Evolutionary conservation across 176 grass and related monocot species (phyloP), one percentile per base, ranked within the genome.

Genomic region (Oryza coarctata): DNA sequence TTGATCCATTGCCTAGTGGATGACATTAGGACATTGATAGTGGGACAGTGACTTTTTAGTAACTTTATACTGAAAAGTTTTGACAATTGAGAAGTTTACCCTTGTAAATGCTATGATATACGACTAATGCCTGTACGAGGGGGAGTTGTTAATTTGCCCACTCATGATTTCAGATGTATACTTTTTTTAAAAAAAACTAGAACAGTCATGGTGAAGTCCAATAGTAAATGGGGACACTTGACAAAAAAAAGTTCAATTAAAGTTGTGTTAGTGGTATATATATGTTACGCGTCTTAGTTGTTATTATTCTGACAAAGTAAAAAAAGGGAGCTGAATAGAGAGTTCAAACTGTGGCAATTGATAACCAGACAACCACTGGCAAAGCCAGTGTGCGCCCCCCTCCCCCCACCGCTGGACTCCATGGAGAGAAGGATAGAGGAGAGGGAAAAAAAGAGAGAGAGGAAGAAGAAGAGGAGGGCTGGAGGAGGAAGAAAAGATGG

Each of bases 1-100:
- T 75, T 81, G 71, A 26, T 81, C 57, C 33, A 68, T 57, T 43
- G 25, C 23, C 61, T 81, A 81, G 60, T 49, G 20, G 78, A 63
- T 45, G 28, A 31, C 33, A 69, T 73, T 74, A 69, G 3, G 5
- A 68, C 22, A 44, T 33, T 74, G 41, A 55, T 57, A 74, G 45
- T 27, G 45, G 60, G 34, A 44, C 12, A 75, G 26, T 60, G 8
- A 10, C 7, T 34, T 55, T 22, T 38, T 1, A 50, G 25, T 74
- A 80, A 25, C 15, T 25, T 80, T 22, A 60, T 67, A 68, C 44
- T 50, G 68, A 66, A 70, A 25, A 70, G 44, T 70, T 57, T 15
- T 65, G 9, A 32, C 63, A 65, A 65, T 43, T 1, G 12, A 39
- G 12, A 25, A 55, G 1, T 74, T 55, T 28, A 52, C 12, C 10